Evolutionary conservation across 495 filamentous ascomycete species (phyloP).

Genomic region (Tuber borchii): DNA sequence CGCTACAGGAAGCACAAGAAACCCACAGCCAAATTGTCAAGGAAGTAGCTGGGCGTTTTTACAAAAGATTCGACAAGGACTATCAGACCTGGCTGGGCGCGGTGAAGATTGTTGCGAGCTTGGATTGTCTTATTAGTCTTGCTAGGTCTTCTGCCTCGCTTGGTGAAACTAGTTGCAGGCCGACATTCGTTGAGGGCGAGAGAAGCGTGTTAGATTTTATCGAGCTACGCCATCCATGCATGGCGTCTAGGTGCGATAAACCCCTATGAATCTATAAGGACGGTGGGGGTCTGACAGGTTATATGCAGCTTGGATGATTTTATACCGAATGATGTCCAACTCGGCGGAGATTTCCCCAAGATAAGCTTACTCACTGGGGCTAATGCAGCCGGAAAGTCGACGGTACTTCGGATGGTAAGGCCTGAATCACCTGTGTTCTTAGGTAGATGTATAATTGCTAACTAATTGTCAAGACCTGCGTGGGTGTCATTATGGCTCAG

Average conservation of each 20-base stretch:
- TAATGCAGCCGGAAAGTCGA: constrained; percentile 97
- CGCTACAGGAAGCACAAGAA: constrained; percentile 88
- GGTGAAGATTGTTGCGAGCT: constrained; percentile 77
- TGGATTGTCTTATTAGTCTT: constrained; percentile 91
- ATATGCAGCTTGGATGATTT: constrained; percentile 70
- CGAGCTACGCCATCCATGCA: constrained; percentile 90
- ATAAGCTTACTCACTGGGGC: constrained; percentile 92
- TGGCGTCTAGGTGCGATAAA: constrained; percentile 52
- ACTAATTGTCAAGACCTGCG: constrained; percentile 58
- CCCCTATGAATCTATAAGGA: background rate
- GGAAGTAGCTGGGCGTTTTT: constrained; percentile 77
- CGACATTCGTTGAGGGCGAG: constrained; percentile 69
- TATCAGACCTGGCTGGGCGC: constrained; percentile 83
- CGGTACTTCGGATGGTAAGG: constrained; percentile 89
- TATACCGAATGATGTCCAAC: constrained; percentile 88
- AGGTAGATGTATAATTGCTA: constrained; percentile 14
- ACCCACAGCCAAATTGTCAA: constrained; percentile 88
- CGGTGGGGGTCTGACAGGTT: background rate
- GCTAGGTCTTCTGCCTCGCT: constrained; percentile 78
- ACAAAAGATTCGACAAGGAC: constrained; percentile 75
- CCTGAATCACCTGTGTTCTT: constrained; percentile 13
- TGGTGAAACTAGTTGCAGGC: constrained; percentile 82
- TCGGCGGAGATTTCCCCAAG: constrained; percentile 73
- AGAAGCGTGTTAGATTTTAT: constrained; percentile 82
- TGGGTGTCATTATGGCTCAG: constrained; percentile 97